These are phyloP conservation scores for Trifolium dubium DNA, from an alignment of 306 rosid species.

Conservation along the genomic window DNA sequence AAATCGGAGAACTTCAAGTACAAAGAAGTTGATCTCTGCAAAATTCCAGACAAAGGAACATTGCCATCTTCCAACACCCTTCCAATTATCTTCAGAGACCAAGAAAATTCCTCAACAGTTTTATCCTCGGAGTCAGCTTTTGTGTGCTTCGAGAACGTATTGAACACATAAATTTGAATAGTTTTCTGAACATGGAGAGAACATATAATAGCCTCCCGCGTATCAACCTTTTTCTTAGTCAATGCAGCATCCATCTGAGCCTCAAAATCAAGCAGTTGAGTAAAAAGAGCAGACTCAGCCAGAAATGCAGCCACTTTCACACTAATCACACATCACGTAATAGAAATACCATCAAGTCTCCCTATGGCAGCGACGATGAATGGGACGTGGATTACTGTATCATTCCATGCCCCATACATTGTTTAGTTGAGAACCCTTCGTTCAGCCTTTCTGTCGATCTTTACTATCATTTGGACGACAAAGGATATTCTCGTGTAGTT, in stretches of 20 bases:
- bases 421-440: neutral
- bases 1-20: slow-evolving; percentile 73
- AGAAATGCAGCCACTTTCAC: slow-evolving; percentile 61
- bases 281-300: slow-evolving; percentile 79
- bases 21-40: slow-evolving; percentile 44
- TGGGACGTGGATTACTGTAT: neutral
- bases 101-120: slow-evolving; percentile 64
- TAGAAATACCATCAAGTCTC: neutral
- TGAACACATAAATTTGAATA: slow-evolving; percentile 75
- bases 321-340: neutral
- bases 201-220: slow-evolving; percentile 67
- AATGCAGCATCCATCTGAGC: slow-evolving; percentile 67
- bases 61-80: slow-evolving; percentile 79
- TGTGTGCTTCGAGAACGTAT: slow-evolving; percentile 65
- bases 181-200: slow-evolving; percentile 66
- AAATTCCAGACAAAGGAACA: slow-evolving; percentile 59
- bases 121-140: slow-evolving; percentile 46
- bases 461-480: neutral
- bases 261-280: slow-evolving; percentile 75
- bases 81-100: slow-evolving; percentile 93
- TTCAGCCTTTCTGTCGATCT: too few species aligned
- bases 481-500: neutral
- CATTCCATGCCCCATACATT: too few species aligned
- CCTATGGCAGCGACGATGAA: neutral
- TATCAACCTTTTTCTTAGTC: slow-evolving; percentile 61